Evolutionary conservation across 805 yeast genomes (phyloP).

Genomic region (Yamadazyma scolyti): DNA sequence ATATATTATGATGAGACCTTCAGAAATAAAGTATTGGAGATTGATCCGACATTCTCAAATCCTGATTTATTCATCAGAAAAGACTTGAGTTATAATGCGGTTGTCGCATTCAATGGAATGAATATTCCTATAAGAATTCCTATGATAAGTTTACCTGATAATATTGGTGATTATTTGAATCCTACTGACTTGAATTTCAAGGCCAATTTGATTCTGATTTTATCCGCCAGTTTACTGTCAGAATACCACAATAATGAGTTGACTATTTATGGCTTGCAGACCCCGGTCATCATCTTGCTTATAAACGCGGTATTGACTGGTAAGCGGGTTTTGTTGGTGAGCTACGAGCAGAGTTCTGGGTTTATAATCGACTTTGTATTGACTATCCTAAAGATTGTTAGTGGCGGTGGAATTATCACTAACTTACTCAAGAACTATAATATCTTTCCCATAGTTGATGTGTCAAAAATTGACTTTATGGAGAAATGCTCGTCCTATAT

Average conservation of each 20-base stretch:
- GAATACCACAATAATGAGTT: constrained; percentile 42
- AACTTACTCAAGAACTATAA: constrained; percentile 34
- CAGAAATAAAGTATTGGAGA: constrained; percentile 27
- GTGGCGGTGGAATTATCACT: constrained; percentile 41
- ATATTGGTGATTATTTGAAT: constrained; percentile 41
- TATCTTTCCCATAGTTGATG: constrained; percentile 59
- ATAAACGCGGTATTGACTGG: constrained; percentile 38
- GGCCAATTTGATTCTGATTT: constrained; percentile 30
- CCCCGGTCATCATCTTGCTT: constrained; percentile 43
- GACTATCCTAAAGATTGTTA: constrained; percentile 39
- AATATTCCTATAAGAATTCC: constrained; percentile 44
- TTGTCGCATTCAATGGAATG: constrained; percentile 36
- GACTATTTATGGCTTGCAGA: constrained; percentile 49
- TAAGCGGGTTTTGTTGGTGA: constrained; percentile 34
- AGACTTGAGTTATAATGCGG: constrained; percentile 39
- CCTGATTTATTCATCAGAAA: constrained; percentile 38
- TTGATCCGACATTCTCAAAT: constrained; percentile 24
- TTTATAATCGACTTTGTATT: constrained; percentile 39
- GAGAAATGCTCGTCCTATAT: constrained; percentile 41
- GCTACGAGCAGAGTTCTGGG: constrained; percentile 38
- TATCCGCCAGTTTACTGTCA: constrained; percentile 32
- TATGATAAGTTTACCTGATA: constrained; percentile 37
- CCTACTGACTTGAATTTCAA: constrained; percentile 44
- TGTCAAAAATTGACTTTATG: constrained; percentile 51
- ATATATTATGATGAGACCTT: constrained; percentile 37